These are phyloP conservation scores for Onygenales sp. DNA, from an alignment of 2,329 filamentous ascomycete species.

Conservation along the genomic window DNA sequence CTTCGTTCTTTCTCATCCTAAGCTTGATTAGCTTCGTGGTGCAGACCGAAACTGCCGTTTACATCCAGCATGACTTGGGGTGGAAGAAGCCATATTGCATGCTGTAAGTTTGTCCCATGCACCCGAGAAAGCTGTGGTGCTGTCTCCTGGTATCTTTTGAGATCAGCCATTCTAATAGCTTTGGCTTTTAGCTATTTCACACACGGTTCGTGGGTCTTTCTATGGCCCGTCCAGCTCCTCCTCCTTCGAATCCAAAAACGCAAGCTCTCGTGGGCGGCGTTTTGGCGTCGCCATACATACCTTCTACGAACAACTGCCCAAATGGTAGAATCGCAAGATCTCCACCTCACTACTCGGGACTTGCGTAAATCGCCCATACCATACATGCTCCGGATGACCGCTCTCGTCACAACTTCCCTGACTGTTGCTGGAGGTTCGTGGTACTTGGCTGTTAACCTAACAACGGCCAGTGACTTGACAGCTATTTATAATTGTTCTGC, in stretches of 20 bases:
- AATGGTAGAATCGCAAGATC: slow-evolving; percentile 75
- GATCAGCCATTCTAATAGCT: not conserved
- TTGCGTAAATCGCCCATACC: slow-evolving; percentile 43
- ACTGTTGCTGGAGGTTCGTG: slow-evolving; percentile 87
- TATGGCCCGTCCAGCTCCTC: slow-evolving; percentile 79
- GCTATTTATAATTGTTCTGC: slow-evolving; percentile 99
- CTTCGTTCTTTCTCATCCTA: slow-evolving; percentile 70
- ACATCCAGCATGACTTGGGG: slow-evolving; percentile 82
- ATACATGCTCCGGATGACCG: slow-evolving; percentile 72
- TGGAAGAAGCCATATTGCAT: slow-evolving; percentile 99
- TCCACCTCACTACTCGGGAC: slow-evolving; percentile 47
- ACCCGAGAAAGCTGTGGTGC: not conserved
- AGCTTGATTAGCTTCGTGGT: slow-evolving; percentile 82
- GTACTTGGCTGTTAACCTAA: slow-evolving; percentile 92
- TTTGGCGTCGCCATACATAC: slow-evolving; percentile 68
- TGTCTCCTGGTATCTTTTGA: not conserved
- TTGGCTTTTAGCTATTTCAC: slow-evolving; percentile 58
- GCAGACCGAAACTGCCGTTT: slow-evolving; percentile 90
- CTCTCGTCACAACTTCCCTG: slow-evolving; percentile 72
- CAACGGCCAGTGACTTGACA: slow-evolving; percentile 84
- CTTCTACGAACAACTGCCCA: slow-evolving; percentile 58
- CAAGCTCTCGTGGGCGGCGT: slow-evolving; percentile 67
- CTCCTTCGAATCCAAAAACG: slow-evolving; percentile 72
- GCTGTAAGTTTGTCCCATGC: slow-evolving; percentile 52
- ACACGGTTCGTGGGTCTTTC: slow-evolving; percentile 82